phyloP scores from a whole-genome alignment of 2,329 filamentous ascomycete genomes.

The Penicillium sp. region DNA sequence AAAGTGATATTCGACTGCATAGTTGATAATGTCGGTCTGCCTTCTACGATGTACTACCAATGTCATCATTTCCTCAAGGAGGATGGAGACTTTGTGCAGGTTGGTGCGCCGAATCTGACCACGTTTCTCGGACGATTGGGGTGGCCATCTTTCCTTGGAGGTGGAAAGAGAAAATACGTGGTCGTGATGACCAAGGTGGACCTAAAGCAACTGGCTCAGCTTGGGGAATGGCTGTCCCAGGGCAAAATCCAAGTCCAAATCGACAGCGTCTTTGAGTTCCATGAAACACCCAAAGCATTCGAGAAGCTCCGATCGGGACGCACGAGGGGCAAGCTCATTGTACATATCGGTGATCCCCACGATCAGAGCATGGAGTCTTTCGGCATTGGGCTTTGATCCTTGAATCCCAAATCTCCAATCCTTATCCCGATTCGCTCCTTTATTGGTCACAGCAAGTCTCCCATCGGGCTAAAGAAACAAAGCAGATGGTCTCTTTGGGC shows the following conservation, averaged over 20 bases:
- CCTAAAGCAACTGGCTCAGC: slow-evolving; percentile 48
- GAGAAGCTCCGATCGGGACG: slow-evolving; percentile 58
- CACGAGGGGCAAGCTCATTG: slow-evolving; percentile 61
- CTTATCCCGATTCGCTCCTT: not conserved
- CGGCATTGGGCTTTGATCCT: slow-evolving; percentile 1
- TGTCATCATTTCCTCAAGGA: slow-evolving; percentile 54
- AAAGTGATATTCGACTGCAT: slow-evolving; percentile 55
- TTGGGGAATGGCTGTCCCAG: slow-evolving; percentile 59
- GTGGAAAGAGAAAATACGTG: slow-evolving; percentile 46
- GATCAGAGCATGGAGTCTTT: not conserved
- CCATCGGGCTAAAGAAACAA: no score
- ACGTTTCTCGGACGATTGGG: slow-evolving; percentile 41
- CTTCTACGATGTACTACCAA: slow-evolving; percentile 54
- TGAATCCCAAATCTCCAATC: not conserved
- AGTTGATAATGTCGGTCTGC: slow-evolving; percentile 60
- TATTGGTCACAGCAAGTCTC: no score
- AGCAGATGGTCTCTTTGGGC: no score
- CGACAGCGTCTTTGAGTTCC: slow-evolving; percentile 58
- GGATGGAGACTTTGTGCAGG: slow-evolving; percentile 54
- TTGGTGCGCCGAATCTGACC: slow-evolving; percentile 45
- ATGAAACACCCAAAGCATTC: slow-evolving; percentile 59
- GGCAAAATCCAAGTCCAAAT: slow-evolving; percentile 60
- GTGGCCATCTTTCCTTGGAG: slow-evolving; percentile 52
- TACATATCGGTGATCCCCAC: slow-evolving; percentile 32
- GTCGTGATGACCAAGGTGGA: slow-evolving; percentile 39